Base-by-base conservation (phyloP, 768 basidiomycete species). In the Rhodosporidiobolus sp. region DNA sequence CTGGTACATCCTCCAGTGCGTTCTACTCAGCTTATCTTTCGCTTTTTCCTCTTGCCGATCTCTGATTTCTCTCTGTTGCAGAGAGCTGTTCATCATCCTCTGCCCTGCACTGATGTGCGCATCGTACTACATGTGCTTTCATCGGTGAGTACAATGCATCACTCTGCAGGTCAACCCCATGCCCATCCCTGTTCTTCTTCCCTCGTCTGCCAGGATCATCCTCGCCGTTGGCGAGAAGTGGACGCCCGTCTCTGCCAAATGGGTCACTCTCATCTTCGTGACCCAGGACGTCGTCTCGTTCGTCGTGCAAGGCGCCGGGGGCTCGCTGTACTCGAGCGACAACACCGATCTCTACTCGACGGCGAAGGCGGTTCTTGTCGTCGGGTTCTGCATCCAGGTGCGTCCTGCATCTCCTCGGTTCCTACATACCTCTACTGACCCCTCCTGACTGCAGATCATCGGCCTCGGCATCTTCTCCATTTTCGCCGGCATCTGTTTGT, bases 291-390 rank as follows among this genome's bases (percentile, higher is more conserved):
- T 72, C 48, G 61, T 67, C 35, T 71, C 69, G 12, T 71, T 75
- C 50, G 56, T 61, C 54, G 59, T 75, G 10, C 74, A 75, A 43
- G 74, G 74, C 28, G 74, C 69, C 5, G 74, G 74, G 20, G 74
- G 74, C 0, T 68, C 69, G 60, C 66, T 75, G 32, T 75, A 68
- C 69, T 65, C 69, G 35, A 57, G 52, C n/a, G 69, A 70, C 63
- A 71, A 75, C 59, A 24, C 32, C 11, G 19, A n/a, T 8, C 35
- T 71, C 28, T 75, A 71, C 59, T 28, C 46, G 16, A 68, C 63
- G 24, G 74, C 74, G 11, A 75, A 75, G 53, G 69, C 69, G 30
- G 64, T 75, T 49, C 58, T 75, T 46, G 49, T 70, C 58, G 66
- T 65, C 46, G 74, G 74, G 4, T 75, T 75, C 66, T 46, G 63